A percentile compares a stretch with the other conserved stretches of the same genome.
Conservation (phyloP, 2,329 filamentous ascomycete genomes). For the Fusarium dimerum region DNA sequence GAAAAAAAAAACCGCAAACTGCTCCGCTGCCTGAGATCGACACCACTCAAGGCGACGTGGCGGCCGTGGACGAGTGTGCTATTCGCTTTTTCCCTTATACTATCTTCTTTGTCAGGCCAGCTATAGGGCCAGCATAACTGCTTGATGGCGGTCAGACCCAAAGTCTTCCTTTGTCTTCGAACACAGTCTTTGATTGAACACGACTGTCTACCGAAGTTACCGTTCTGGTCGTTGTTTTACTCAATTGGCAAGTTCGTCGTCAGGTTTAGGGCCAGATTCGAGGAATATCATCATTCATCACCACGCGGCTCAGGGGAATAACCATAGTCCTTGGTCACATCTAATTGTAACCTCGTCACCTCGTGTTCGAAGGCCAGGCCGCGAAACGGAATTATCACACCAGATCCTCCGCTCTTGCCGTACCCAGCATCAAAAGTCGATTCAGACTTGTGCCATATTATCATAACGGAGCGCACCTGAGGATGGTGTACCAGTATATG, state of each 20-base stretch:
- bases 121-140: conserved; percentile 13
- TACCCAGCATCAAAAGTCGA: too few relatives aligned
- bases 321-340: too few relatives aligned
- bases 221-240: background rate
- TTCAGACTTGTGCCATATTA: too few relatives aligned
- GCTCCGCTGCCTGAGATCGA: conserved; percentile 16
- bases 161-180: conserved; percentile 22
- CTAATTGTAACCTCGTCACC: too few relatives aligned
- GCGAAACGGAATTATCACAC: too few relatives aligned
- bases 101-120: conserved; percentile 1
- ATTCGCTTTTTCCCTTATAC: conserved; percentile 9
- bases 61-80: conserved; percentile 9
- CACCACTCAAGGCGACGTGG: conserved; percentile 18
- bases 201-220: background rate
- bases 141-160: conserved; percentile 29
- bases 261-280: background rate
- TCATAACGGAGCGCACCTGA: too few relatives aligned
- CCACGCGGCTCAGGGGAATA: background rate
- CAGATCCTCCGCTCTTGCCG: too few relatives aligned
- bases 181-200: conserved; percentile 1
- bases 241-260: background rate
- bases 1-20: conserved; percentile 26
- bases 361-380: too few relatives aligned
- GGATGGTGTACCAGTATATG: too few relatives aligned
- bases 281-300: background rate